Evolutionary conservation across 2,329 filamentous ascomycete genomes (phyloP), one percentile per base, ranked within the genome.

Genomic region (Ophiostoma australiae): DNA sequence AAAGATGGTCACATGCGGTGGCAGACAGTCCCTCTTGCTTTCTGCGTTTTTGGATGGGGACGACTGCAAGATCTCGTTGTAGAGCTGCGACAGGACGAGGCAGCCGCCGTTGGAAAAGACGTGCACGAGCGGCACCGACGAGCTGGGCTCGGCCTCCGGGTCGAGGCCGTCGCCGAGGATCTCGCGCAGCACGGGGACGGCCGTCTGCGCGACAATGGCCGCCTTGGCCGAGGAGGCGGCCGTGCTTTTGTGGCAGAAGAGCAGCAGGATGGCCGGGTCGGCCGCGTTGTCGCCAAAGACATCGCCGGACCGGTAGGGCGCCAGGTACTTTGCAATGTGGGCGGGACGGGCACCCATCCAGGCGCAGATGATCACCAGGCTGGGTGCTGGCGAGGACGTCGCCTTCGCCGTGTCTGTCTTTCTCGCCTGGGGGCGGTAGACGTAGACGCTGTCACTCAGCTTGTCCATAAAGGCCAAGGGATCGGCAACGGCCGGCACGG

Each of bases 41-140:
- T 31, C 6, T n/a, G 4, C 11, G 55, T 6, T 11, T 8, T 41
- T 13, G 27, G 11, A 5, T n/a, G 15, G 5, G 5, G 37, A 27
- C 10, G 66, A 48, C 23, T 27, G 35, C n/a, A 39, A 52, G 11
- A 74, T 69, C 15, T 78, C 74, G 37, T 76, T 73, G 70, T 81
- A 81, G 23, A 84, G 75, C 52, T 79, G 77, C 41, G 76, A 76
- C 23, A 83, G 80, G 41, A 81, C 80, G 69, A 80, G 79, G 33
- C 81, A 78, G 67, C 85, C 85, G 70, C 84, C 84, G 73, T 87
- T 86, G 55, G 84, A 86, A 75, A 86, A 86, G 44, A 81, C 72
- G 73, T 86, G 85, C 15, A 84, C 75, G 3, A 86, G 78, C 20
- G 86, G 23, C 20, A 84, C 75, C 15, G 86, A 39, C 37, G 37